Conservation (phyloP, 1,284 basidiomycete species). For the Porodaedalea pini region DNA sequence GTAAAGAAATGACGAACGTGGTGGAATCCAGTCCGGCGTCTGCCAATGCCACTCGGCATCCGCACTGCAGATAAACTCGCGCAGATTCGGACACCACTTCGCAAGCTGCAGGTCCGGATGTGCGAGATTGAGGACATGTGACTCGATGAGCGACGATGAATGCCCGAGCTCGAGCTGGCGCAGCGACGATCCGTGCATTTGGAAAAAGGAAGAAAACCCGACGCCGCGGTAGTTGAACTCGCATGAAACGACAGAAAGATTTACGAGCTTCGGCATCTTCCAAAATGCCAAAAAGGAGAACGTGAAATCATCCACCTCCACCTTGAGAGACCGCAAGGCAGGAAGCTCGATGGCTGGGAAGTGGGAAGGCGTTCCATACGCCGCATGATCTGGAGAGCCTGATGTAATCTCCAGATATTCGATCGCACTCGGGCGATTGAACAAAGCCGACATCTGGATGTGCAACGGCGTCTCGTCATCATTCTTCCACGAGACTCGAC, state of each 20-base stretch:
- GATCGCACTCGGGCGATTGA: slow-evolving; percentile 46
- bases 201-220: slow-evolving; percentile 64
- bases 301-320: slow-evolving; percentile 65
- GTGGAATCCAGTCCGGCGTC: slow-evolving; percentile 74
- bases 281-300: slow-evolving; percentile 58
- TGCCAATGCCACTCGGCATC: slow-evolving; percentile 79
- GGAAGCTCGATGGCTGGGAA: slow-evolving; percentile 42
- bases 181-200: slow-evolving; percentile 57
- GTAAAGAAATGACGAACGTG: no score
- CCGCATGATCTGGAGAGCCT: slow-evolving; percentile 31
- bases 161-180: slow-evolving; percentile 68
- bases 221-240: slow-evolving; percentile 62
- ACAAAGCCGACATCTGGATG: slow-evolving; percentile 50
- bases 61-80: slow-evolving; percentile 66
- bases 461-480: slow-evolving; percentile 64
- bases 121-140: slow-evolving; percentile 42
- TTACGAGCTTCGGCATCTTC: slow-evolving; percentile 55
- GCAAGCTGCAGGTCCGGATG: slow-evolving; percentile 45
- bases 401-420: slow-evolving; percentile 59
- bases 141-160: slow-evolving; percentile 58
- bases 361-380: slow-evolving; percentile 25
- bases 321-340: slow-evolving; percentile 58
- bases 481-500: slow-evolving; percentile 63
- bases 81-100: slow-evolving; percentile 60
- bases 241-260: slow-evolving; percentile 62